Percentiles rank a stretch among this genome's conserved stretches.
Evolutionary conservation across 352 stramenopile genomes (phyloP).

Genomic region (Phytopythium sindhum): DNA sequence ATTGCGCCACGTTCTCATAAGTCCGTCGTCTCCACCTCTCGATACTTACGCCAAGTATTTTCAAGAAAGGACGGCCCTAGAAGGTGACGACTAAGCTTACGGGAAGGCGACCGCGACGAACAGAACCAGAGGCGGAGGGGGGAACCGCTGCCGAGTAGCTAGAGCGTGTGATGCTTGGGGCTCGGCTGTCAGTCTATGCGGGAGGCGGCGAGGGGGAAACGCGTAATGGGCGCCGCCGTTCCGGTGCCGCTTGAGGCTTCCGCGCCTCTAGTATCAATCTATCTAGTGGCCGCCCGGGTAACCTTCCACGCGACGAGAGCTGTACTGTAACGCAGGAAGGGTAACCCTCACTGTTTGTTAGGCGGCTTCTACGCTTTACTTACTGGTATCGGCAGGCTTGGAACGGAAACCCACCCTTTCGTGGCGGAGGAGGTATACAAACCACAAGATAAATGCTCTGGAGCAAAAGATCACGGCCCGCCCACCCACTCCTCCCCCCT

Average conservation of each 20-base stretch:
- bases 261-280: neutral
- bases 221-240: neutral
- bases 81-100: too few relatives aligned
- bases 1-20: neutral
- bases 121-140: too few relatives aligned
- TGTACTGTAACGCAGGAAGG: too few relatives aligned
- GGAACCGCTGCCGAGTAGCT: neutral
- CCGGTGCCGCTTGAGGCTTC: neutral
- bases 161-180: neutral
- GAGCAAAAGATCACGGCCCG: conserved; percentile 4
- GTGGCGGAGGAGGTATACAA: neutral
- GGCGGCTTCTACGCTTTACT: too few relatives aligned
- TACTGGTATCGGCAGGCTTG: neutral
- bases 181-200: neutral
- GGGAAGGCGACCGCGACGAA: too few relatives aligned
- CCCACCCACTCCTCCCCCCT: neutral
- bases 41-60: neutral
- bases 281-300: too few relatives aligned
- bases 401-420: neutral
- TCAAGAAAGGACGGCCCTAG: neutral
- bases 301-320: too few relatives aligned
- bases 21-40: neutral
- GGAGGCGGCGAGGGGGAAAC: neutral
- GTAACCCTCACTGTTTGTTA: too few relatives aligned
- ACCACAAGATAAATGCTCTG: neutral